Percentiles rank a stretch among this genome's conserved stretches.
Conservation (phyloP, 2,329 filamentous ascomycete genomes). For the Claviceps sp. region DNA sequence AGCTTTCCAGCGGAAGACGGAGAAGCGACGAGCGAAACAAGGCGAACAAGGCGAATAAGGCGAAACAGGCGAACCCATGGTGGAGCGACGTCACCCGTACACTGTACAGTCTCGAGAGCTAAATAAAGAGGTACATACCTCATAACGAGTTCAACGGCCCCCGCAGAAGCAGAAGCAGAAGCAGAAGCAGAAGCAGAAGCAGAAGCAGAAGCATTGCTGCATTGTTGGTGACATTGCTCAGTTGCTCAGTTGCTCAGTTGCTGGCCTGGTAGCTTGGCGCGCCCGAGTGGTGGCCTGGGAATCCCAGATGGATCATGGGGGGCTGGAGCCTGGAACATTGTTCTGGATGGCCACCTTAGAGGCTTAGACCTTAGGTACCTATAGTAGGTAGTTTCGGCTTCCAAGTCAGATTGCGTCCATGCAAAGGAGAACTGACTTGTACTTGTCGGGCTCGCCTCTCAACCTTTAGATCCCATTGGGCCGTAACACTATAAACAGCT, state of each 20-base stretch:
- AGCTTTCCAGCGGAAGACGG: neutral
- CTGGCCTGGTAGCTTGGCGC: no score
- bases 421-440: neutral
- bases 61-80: neutral
- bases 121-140: neutral
- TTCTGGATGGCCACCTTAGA: neutral
- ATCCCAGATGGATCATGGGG: no score
- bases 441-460: neutral
- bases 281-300: no score
- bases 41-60: neutral
- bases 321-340: constrained; percentile 3
- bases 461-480: constrained; percentile 1
- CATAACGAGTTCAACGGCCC: neutral
- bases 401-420: neutral
- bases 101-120: neutral
- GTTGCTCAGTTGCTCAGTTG: no score
- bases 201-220: no score
- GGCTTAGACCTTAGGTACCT: no score
- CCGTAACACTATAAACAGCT: neutral
- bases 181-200: no score
- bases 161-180: neutral
- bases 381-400: constrained; percentile 1
- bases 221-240: no score
- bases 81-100: constrained; percentile 6
- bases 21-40: neutral